These are phyloP conservation scores for Thoreauomyces humboldtii DNA, from an alignment of 192 early-diverging fungal species.

Conservation along the genomic window DNA sequence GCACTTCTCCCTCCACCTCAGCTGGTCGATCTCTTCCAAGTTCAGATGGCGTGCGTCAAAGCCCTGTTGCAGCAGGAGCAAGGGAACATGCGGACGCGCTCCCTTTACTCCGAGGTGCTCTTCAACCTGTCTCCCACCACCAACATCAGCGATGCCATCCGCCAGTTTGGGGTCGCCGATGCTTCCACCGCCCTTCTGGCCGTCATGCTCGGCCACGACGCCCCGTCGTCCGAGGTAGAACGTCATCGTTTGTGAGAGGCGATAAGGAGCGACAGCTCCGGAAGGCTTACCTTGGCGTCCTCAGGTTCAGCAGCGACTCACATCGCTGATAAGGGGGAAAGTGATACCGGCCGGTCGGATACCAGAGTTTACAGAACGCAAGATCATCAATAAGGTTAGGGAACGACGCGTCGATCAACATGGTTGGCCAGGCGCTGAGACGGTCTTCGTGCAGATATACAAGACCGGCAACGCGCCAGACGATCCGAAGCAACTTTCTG, in stretches of 20 bases:
- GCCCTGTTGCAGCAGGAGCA: conserved; percentile 32
- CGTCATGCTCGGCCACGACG: conserved; percentile 20
- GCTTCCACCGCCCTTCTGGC: background rate
- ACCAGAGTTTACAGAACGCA: conserved; percentile 4
- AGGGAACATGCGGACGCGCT: conserved; percentile 33
- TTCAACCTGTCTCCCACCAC: conserved; percentile 41
- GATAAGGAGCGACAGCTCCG: no score
- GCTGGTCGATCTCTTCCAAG: conserved; percentile 36
- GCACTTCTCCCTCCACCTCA: background rate
- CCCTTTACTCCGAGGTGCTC: conserved; percentile 40
- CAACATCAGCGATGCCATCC: conserved; percentile 37
- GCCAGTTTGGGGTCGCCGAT: conserved; percentile 37
- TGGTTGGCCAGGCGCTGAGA: no score
- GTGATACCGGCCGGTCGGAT: background rate
- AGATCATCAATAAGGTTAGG: conserved; percentile 20
- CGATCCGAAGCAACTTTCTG: background rate
- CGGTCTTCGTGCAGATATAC: conserved; percentile 16
- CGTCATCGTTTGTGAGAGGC: background rate
- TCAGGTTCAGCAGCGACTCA: background rate
- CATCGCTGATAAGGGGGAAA: conserved; percentile 8
- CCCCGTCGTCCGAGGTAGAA: conserved; percentile 14
- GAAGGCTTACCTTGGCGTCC: background rate
- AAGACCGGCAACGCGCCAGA: conserved; percentile 6
- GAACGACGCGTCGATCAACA: no score
- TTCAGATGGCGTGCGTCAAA: conserved; percentile 31